These are phyloP conservation scores for Jaapia argillacea DNA, from an alignment of 768 basidiomycete genomes.

Conservation along the genomic window DNA sequence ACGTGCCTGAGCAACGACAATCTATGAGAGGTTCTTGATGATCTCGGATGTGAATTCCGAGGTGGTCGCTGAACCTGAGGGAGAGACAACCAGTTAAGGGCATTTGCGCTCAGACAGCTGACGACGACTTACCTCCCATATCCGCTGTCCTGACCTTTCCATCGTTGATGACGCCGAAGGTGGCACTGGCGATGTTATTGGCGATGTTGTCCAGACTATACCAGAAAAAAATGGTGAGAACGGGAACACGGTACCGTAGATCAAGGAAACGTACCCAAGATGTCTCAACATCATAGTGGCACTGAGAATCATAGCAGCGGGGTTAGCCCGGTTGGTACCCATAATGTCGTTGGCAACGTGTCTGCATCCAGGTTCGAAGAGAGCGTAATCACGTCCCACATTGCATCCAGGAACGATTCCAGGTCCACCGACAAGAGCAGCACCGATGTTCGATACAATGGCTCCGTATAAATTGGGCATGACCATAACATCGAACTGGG, in stretches of 20 bases:
- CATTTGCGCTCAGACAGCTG: neutral
- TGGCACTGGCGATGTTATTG: slow-evolving; percentile 86
- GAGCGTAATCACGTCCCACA: slow-evolving; percentile 92
- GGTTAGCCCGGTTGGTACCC: slow-evolving; percentile 94
- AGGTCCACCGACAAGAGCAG: slow-evolving; percentile 96
- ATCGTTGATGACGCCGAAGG: slow-evolving; percentile 85
- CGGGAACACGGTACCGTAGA: slow-evolving; percentile 5
- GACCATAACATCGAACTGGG: slow-evolving; percentile 99
- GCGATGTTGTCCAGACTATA: slow-evolving; percentile 83
- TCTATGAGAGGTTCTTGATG: slow-evolving; percentile 81
- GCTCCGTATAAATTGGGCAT: slow-evolving; percentile 98
- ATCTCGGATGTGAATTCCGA: slow-evolving; percentile 92
- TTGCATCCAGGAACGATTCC: slow-evolving; percentile 98
- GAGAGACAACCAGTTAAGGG: slow-evolving; percentile 1
- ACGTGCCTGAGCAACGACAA: too few relatives aligned
- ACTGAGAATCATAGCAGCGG: slow-evolving; percentile 93
- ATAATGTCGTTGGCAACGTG: slow-evolving; percentile 94
- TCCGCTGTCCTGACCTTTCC: slow-evolving; percentile 89
- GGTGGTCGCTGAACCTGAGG: slow-evolving; percentile 73
- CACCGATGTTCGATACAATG: slow-evolving; percentile 97
- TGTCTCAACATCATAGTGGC: slow-evolving; percentile 98
- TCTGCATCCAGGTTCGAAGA: slow-evolving; percentile 98
- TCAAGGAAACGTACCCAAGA: slow-evolving; percentile 60
- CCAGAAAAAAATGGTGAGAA: slow-evolving; percentile 17
- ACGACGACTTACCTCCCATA: slow-evolving; percentile 68